These are phyloP conservation scores for Rhododendron ovatum DNA, from an alignment of 148 eudicot genomes.

Conservation along the genomic window DNA sequence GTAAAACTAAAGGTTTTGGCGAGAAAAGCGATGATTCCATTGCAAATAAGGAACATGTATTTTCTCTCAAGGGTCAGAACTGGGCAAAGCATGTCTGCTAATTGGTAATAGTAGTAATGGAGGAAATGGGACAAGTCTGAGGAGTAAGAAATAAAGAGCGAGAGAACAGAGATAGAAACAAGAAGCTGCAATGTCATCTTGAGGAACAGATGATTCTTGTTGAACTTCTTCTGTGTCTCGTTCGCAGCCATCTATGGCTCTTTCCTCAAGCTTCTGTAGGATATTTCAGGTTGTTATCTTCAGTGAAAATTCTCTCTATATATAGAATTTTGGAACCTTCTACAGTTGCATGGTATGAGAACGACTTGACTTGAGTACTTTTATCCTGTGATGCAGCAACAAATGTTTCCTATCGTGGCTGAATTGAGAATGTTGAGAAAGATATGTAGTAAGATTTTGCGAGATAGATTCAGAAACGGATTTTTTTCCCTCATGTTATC, in stretches of 20 bases:
- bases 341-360: not conserved
- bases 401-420: not conserved
- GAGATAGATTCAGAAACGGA: not conserved
- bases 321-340: not conserved
- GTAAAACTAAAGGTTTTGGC: slow-evolving; percentile 12
- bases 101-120: slow-evolving; percentile 9
- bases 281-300: not conserved
- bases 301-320: not conserved
- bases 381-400: not conserved
- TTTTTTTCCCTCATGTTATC: not conserved
- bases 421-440: not conserved
- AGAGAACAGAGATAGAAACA: slow-evolving; percentile 15
- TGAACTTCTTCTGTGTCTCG: not conserved
- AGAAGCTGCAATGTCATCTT: slow-evolving; percentile 19
- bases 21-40: slow-evolving; percentile 28
- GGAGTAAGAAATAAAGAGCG: slow-evolving; percentile 17
- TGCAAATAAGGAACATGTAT: slow-evolving; percentile 42
- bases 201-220: not conserved
- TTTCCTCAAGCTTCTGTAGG: not conserved
- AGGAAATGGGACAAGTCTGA: slow-evolving; percentile 6
- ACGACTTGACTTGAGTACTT: not conserved
- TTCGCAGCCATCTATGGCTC: slow-evolving; percentile 3
- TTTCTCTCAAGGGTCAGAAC: slow-evolving; percentile 25
- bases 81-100: slow-evolving; percentile 9
- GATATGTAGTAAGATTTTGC: not conserved